A percentile compares a stretch with the other conserved stretches of the same genome.
Conservation (phyloP, 352 stramenopile genomes). For the Phytopythium chamaehyphon region DNA sequence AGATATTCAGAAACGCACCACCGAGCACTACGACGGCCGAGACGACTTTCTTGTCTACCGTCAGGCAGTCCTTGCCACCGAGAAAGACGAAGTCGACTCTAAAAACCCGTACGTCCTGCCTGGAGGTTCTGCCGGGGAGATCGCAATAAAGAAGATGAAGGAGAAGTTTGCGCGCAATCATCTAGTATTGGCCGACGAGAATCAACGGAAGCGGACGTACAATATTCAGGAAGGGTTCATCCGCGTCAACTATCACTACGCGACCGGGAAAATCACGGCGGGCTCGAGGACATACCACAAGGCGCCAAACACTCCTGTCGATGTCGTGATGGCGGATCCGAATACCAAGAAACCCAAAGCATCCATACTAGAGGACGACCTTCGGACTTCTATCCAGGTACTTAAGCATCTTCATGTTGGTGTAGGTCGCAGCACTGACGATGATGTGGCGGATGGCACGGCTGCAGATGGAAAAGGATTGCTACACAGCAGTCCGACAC, state of each 20-base stretch:
- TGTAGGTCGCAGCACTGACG: neutral
- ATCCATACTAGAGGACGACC: slow-evolving; percentile 72
- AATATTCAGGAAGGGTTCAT: slow-evolving; percentile 90
- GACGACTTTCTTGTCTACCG: slow-evolving; percentile 86
- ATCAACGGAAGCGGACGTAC: slow-evolving; percentile 89
- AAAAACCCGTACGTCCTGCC: slow-evolving; percentile 81
- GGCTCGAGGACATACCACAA: slow-evolving; percentile 81
- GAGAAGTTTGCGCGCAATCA: slow-evolving; percentile 87
- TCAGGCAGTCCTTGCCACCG: slow-evolving; percentile 68
- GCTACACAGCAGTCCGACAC: slow-evolving; percentile 82
- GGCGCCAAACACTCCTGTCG: slow-evolving; percentile 53
- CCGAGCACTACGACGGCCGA: slow-evolving; percentile 83
- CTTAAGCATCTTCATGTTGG: slow-evolving; percentile 1
- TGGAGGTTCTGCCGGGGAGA: slow-evolving; percentile 60
- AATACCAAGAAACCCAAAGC: slow-evolving; percentile 59
- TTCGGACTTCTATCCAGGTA: slow-evolving; percentile 58
- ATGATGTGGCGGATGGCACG: slow-evolving; percentile 6
- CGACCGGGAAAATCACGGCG: slow-evolving; percentile 89
- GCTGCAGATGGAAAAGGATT: slow-evolving; percentile 85
- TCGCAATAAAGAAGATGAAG: slow-evolving; percentile 92
- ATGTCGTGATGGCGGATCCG: slow-evolving; percentile 71
- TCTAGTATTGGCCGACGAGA: slow-evolving; percentile 45
- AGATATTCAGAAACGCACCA: slow-evolving; percentile 83
- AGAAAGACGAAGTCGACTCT: slow-evolving; percentile 72
- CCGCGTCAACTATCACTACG: slow-evolving; percentile 89